Evolutionary conservation across 495 filamentous ascomycete genomes (phyloP), one percentile per base, ranked within the genome.

Genomic region (Baudoinia panamericana): DNA sequence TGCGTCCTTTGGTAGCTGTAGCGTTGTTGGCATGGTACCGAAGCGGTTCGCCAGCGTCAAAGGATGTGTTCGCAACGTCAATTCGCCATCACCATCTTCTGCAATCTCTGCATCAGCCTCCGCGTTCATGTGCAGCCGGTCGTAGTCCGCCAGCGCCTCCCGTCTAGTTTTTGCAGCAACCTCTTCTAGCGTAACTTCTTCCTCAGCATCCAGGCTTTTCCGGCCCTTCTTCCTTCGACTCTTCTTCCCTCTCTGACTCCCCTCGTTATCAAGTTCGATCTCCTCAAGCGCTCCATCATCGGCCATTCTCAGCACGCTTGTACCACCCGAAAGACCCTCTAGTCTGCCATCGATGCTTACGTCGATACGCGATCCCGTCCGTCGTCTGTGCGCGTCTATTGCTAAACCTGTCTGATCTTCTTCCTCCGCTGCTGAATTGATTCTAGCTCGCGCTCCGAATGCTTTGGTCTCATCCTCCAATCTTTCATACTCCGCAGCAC

Each of bases 11-110:
- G 88, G 86, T 9, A 88, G 60, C 11, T 68, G 64, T 10, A 95
- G 45, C 0, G 87, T 93, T 28, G 63, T 66, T 5, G 88, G 85
- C 7, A 68, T 78, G 1, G 82, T 85, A 9, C 71, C 73, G 2
- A 64, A 69, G 45, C 60, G 66, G 31, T 70, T 67, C n/a, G 62
- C 69, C 38, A 64, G 54, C 2, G 62, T 76, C 16, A 69, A 64
- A 28, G 76, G 53, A 52, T 96, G 90, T 12, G 72, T 59, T 11
- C 76, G 69, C 9, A 58, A 32, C 12, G 48, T 23, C 11, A 23
- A 20, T n/a, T 42, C 28, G 26, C 26, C 26, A 48, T 5, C 61
- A 55, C 58, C 60, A 9, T 48, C 52, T n/a, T 65, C 62, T 1
- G 59, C 54, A 30, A 56, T 58, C 18, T 64, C 61, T 1, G 59